phyloP scores from a whole-genome alignment of 768 basidiomycete species.

The Termitomyces sp. region DNA sequence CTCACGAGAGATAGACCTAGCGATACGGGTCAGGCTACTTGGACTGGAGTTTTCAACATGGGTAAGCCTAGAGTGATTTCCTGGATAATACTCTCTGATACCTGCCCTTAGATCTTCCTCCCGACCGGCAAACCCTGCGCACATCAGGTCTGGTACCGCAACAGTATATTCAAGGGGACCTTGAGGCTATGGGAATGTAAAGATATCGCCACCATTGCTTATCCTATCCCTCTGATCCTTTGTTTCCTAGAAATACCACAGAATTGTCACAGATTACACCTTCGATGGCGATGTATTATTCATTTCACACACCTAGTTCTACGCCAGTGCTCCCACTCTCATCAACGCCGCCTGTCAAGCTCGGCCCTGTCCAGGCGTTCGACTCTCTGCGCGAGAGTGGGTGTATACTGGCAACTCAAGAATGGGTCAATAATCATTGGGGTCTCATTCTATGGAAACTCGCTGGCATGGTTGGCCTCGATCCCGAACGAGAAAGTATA shows the following conservation, averaged over 20 bases:
- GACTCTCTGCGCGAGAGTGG: constrained; percentile 51
- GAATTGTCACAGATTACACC: constrained; percentile 57
- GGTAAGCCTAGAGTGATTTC: constrained; percentile 27
- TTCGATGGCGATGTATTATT: constrained; percentile 52
- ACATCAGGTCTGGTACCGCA: constrained; percentile 53
- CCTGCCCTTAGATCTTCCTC: constrained; percentile 23
- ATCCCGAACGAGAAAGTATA: constrained; percentile 56
- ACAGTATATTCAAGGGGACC: constrained; percentile 35
- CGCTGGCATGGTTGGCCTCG: constrained; percentile 75
- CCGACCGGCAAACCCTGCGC: constrained; percentile 40
- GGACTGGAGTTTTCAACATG: constrained; percentile 37
- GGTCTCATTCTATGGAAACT: constrained; percentile 90
- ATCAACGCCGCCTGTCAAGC: constrained; percentile 17
- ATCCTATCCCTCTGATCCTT: constrained; percentile 1
- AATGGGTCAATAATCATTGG: constrained; percentile 96
- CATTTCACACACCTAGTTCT: constrained; percentile 45
- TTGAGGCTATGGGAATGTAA: constrained; percentile 52
- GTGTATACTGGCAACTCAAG: constrained; percentile 63
- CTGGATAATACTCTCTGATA: neutral
- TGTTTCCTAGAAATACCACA: constrained; percentile 37
- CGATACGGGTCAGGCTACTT: neutral
- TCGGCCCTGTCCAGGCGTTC: constrained; percentile 55
- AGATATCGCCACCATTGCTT: constrained; percentile 15
- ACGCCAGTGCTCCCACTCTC: constrained; percentile 18
- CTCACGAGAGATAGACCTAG: constrained; percentile 13